A percentile compares a stretch with the other conserved stretches of the same genome.
phyloP scores from a whole-genome alignment of 148 eudicot genomes.

The Selenicereus undatus region DNA sequence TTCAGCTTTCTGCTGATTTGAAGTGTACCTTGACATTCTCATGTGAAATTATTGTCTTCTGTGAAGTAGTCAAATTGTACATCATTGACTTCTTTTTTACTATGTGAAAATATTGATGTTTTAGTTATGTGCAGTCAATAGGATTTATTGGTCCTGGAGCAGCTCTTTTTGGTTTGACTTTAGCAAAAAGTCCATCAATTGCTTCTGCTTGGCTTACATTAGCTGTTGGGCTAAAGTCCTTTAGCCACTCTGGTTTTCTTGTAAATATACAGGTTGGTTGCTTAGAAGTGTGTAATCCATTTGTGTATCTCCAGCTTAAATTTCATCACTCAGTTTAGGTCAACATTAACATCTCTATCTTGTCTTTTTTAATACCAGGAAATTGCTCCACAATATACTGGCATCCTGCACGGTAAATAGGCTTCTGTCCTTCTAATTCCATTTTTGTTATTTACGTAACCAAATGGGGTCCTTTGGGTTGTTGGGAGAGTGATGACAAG shows the following conservation, averaged over 20 bases:
- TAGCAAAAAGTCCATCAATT: conserved; percentile 54
- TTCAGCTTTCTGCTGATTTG: background rate
- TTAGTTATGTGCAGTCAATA: conserved; percentile 55
- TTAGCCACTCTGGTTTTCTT: conserved; percentile 91
- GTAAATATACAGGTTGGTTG: conserved; percentile 82
- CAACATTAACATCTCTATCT: conserved; percentile 12
- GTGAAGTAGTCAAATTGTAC: background rate
- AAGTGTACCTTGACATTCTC: background rate
- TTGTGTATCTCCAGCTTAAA: background rate
- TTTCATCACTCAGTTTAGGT: background rate
- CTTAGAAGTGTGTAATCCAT: conserved; percentile 9
- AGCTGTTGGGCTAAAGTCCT: conserved; percentile 84
- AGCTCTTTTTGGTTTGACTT: conserved; percentile 70
- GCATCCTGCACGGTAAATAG: conserved; percentile 69
- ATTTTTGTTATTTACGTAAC: background rate
- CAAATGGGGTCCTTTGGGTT: background rate
- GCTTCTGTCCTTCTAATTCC: background rate
- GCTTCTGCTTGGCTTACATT: conserved; percentile 93
- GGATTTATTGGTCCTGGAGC: conserved; percentile 82
- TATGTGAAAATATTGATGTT: background rate
- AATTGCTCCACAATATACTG: conserved; percentile 90
- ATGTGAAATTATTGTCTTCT: background rate
- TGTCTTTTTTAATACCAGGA: conserved; percentile 46
- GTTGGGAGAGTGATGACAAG: background rate
- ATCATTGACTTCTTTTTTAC: background rate